These are phyloP conservation scores for Penicillium paxilli DNA, from an alignment of 495 filamentous ascomycete species.

Conservation along the genomic window DNA sequence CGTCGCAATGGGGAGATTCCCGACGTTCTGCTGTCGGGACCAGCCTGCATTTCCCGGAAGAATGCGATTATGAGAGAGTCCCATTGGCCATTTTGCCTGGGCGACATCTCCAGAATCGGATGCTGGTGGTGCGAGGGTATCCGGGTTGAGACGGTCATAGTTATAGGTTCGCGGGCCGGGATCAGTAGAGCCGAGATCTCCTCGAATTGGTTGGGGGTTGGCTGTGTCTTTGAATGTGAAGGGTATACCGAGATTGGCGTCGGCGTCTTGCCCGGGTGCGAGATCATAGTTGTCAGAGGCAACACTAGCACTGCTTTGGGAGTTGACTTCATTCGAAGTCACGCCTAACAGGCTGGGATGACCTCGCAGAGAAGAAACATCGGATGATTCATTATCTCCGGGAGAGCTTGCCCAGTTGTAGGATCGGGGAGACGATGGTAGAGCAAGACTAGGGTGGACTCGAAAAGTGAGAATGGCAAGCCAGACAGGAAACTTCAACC, in stretches of 20 bases:
- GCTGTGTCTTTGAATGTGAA: constrained; percentile 2
- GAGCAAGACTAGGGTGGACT: not conserved
- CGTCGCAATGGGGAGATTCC: constrained; percentile 1
- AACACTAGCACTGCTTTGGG: not conserved
- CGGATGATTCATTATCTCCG: constrained; percentile 1
- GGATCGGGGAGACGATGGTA: not conserved
- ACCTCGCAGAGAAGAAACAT: not conserved
- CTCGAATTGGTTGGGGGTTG: constrained; percentile 5
- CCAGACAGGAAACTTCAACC: not conserved
- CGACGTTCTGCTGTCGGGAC: constrained; percentile 6
- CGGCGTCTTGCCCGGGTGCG: not conserved
- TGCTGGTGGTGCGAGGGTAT: constrained; percentile 4
- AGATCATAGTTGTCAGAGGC: not conserved
- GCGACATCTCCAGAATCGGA: constrained; percentile 2
- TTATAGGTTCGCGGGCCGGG: constrained; percentile 3
- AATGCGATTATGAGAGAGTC: constrained; percentile 7
- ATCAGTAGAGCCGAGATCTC: constrained; percentile 7
- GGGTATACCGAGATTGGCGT: constrained; percentile 3
- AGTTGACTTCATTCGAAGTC: not conserved
- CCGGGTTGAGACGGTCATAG: constrained; percentile 6
- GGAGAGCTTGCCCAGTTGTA: not conserved
- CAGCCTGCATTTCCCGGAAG: constrained; percentile 5
- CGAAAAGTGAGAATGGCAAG: not conserved
- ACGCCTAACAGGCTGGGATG: not conserved
- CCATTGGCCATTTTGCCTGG: constrained; percentile 7